Evolutionary conservation across 1,284 basidiomycete genomes (phyloP), one percentile per base, ranked within the genome.

Genomic region (Neotropicomus parvogracilis): DNA sequence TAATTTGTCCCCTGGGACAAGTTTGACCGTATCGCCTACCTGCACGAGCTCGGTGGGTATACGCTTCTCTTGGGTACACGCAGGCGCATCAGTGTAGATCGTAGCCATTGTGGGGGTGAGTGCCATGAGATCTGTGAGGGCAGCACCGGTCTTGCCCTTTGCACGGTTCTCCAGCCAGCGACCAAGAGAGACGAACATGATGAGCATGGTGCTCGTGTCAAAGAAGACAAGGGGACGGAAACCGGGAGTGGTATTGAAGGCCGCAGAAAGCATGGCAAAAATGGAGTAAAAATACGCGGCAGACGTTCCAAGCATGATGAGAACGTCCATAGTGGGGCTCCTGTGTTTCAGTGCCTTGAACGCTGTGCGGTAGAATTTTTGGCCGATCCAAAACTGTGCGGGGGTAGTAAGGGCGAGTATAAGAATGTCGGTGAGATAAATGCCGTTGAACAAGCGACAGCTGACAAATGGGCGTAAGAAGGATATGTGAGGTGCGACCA

Each of bases 201-300:
- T 90, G 49, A 99, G 75, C 97, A 99, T 99, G 14, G 95, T 97
- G 60, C 91, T 95, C 2, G 97, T 99, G 71, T 99, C 97, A 71
- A 99, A 99, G 73, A 98, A 99, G 27, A 94, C 83, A 63, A 89
- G 81, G 1, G 97, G 95, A 31, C 80, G 83, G 64, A 79, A 90
- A 46, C 80, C 78, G 0, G 82, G 75, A 6, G 81, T 77, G 3
- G 71, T 64, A 59, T 81, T 79, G 70, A 88, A 81, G 19, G 81
- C 74, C 29, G 86, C 83, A 39, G 76, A 74, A 56, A 89, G 55
- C 75, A 98, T 81, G 43, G 80, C 70, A 48, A 83, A 70, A 32
- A 93, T 59, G 4, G 95, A 98, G 70, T 97, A 99, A 55, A 83
- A 73, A 68, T 97, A 99, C 6, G 97, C 91, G 0, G 95, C 85